These are phyloP conservation scores for Scenedesmus sp. DNA, from an alignment of 163 green algal species.

Conservation along the genomic window DNA sequence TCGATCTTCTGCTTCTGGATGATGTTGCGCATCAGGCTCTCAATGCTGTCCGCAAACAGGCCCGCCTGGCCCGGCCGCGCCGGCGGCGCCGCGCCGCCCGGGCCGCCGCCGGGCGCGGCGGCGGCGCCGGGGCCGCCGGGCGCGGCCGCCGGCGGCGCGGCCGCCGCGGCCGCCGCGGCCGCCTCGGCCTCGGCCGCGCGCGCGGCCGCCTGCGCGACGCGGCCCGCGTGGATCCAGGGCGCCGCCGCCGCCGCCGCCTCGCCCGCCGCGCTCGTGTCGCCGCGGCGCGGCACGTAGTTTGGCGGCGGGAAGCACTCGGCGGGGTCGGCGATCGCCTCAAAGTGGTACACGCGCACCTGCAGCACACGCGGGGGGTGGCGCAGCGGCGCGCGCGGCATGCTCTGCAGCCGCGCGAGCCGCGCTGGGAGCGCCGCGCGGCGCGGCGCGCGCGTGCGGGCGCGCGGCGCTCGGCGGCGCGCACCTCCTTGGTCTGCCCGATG, in stretches of 20 bases:
- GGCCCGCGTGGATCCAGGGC: background rate
- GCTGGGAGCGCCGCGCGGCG: too few species aligned
- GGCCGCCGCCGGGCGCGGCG: too few species aligned
- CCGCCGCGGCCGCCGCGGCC: background rate
- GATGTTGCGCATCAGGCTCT: constrained; percentile 94
- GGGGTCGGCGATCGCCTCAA: constrained; percentile 88
- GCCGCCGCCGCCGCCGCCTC: background rate
- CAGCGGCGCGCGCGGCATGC: constrained; percentile 21
- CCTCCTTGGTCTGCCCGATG: constrained; percentile 95
- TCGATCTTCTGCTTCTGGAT: constrained; percentile 99
- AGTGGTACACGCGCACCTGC: constrained; percentile 86
- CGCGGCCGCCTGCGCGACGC: too few species aligned
- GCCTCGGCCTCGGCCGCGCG: too few species aligned
- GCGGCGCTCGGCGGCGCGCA: too few species aligned
- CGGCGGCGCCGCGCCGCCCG: background rate
- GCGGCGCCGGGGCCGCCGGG: background rate
- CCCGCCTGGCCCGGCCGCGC: constrained; percentile 10
- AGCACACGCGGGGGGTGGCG: background rate
- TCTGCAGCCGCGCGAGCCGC: constrained; percentile 88
- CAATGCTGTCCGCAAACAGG: constrained; percentile 89
- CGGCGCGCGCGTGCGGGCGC: too few species aligned
- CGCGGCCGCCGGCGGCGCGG: background rate
- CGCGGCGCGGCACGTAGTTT: constrained; percentile 16
- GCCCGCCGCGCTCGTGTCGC: background rate
- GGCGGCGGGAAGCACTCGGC: constrained; percentile 17